A percentile compares a stretch with the other conserved stretches of the same genome.
Conservation (phyloP, 2,329 filamentous ascomycete genomes). For the Fusarium pseudocircinatum region DNA sequence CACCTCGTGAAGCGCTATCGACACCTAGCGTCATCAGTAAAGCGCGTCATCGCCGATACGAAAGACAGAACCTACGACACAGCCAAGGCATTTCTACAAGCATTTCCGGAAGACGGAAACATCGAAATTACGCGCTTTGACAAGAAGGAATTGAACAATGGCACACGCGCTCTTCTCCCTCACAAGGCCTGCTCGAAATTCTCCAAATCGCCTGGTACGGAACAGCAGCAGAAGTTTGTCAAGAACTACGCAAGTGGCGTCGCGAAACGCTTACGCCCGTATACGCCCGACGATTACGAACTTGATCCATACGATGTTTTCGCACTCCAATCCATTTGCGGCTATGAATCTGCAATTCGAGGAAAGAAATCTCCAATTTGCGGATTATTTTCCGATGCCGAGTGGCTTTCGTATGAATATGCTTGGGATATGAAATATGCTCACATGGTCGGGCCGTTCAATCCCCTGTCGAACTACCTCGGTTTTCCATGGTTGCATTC, state of each 20-base stretch:
- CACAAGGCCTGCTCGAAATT: slow-evolving; percentile 39
- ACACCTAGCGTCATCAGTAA: slow-evolving; percentile 33
- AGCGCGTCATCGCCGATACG: slow-evolving; percentile 36
- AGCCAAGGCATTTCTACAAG: slow-evolving; percentile 25
- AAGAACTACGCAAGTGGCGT: slow-evolving; percentile 29
- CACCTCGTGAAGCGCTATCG: slow-evolving; percentile 35
- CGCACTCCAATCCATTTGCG: slow-evolving; percentile 37
- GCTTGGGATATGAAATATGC: slow-evolving; percentile 42
- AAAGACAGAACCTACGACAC: slow-evolving; percentile 39
- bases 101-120: slow-evolving; percentile 19
- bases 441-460: slow-evolving; percentile 37
- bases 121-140: slow-evolving; percentile 33
- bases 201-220: slow-evolving; percentile 28
- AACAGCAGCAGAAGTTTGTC: slow-evolving; percentile 32
- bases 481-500: slow-evolving; percentile 36
- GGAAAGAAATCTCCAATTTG: slow-evolving; percentile 32
- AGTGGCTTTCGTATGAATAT: slow-evolving; percentile 40
- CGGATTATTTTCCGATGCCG: slow-evolving; percentile 30
- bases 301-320: slow-evolving; percentile 35
- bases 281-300: slow-evolving; percentile 31
- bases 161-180: slow-evolving; percentile 37
- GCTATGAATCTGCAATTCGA: slow-evolving; percentile 35
- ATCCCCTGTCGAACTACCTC: slow-evolving; percentile 34
- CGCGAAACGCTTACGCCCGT: slow-evolving; percentile 22
- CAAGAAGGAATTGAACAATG: slow-evolving; percentile 32